Conservation (phyloP, 441 rosid genomes). For the Syzygium syzygioides region DNA sequence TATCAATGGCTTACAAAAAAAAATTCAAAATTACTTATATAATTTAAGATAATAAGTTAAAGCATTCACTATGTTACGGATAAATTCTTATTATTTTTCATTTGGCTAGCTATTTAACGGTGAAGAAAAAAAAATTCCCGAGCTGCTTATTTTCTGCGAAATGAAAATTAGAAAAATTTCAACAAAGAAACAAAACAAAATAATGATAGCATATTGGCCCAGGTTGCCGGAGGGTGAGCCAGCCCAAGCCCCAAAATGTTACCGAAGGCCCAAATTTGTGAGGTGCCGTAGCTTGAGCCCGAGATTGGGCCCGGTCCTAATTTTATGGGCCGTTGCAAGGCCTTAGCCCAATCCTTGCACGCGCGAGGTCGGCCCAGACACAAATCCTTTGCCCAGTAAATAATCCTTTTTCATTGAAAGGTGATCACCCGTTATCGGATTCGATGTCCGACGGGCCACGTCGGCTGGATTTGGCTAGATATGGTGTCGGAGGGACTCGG, state of each 20-base stretch:
- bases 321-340: background rate
- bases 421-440: background rate
- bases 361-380: background rate
- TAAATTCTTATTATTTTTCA: background rate
- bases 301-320: background rate
- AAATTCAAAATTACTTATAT: background rate
- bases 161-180: background rate
- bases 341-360: background rate
- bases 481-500: background rate
- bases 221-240: background rate
- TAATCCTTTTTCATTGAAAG: background rate
- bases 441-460: background rate
- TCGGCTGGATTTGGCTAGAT: background rate
- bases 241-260: background rate
- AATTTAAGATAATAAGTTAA: background rate
- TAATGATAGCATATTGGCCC: background rate
- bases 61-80: background rate
- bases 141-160: background rate
- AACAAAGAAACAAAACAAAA: background rate
- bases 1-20: background rate
- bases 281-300: background rate
- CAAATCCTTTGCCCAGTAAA: background rate
- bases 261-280: background rate
- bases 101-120: background rate
- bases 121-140: background rate